Base-by-base conservation (phyloP, 1,284 basidiomycete genomes). In the Bjerkandera adusta region DNA sequence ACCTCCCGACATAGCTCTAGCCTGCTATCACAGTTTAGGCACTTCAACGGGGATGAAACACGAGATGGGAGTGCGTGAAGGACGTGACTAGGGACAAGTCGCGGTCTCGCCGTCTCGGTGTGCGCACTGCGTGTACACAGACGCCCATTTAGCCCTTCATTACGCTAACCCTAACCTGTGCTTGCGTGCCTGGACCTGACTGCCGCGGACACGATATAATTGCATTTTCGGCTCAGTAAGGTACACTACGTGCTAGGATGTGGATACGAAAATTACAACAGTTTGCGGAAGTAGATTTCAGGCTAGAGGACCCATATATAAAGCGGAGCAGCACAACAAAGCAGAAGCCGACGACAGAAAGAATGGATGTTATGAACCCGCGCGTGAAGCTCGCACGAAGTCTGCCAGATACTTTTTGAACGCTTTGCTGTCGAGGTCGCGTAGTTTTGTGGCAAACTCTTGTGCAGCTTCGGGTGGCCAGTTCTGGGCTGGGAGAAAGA, bases 331-430 rank as follows among this genome's bases (percentile, higher is more conserved):
- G 33, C 16, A 21, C 10, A 22, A 3, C 25, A 26, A 34, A 43
- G 22, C 41, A 34, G 25, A 43, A 34, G 24, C 21, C 8, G 24
- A 25, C 18, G 34, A 33, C 4, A 25, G 4, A 24, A 18, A n/a
- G 10, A 24, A 13, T n/a, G n/a, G n/a, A n/a, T n/a, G 34, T 38
- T 43, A 48, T 16, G 46, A 48, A 16, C 83, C n/a, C n/a, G n/a
- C n/a, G n/a, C n/a, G 80, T 37, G 83, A 86, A 36, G 81, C 76
- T 43, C 81, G 80, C 40, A 92, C 83, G 55, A 94, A 86, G 55
- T 94, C 92, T 22, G 85, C 78, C 66, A 93, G 92, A 61, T 91
- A 95, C 74, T 89, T 93, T 59, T 89, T 81, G 71, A 97, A 97
- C 36, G 73, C 73, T 66, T 92, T 94, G 47, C 75, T 70, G 59